Evolutionary conservation across 192 early-diverging fungal genomes (phyloP).

Genomic region (Coemansia sp.): DNA sequence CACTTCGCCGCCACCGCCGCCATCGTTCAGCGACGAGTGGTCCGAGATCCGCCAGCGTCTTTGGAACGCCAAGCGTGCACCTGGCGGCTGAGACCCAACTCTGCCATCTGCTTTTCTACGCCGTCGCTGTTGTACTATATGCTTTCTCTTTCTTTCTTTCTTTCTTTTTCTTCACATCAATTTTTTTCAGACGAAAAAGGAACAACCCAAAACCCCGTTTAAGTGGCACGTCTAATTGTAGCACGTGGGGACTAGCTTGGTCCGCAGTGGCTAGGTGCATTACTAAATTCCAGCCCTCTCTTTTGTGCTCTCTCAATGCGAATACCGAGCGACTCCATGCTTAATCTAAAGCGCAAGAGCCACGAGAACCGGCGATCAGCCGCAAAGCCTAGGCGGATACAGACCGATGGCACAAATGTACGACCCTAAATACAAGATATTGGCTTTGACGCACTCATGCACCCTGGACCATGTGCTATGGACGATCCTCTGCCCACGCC

Average conservation of each 20-base stretch:
- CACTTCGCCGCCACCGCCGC: background rate
- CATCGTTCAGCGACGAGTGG: conserved; percentile 32
- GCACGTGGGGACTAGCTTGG: background rate
- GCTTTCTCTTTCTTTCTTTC: background rate
- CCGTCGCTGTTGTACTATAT: conserved; percentile 13
- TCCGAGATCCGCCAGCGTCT: conserved; percentile 43
- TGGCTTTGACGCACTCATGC: background rate
- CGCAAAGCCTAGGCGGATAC: background rate
- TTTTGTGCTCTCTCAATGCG: background rate
- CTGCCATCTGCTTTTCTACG: background rate
- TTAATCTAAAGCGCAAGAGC: background rate
- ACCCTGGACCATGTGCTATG: background rate
- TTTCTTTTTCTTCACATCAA: too few relatives aligned
- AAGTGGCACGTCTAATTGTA: too few relatives aligned
- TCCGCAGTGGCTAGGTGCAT: background rate
- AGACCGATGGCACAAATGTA: background rate
- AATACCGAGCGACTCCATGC: background rate
- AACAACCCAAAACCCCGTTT: background rate
- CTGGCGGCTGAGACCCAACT: background rate
- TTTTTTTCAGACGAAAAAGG: too few relatives aligned
- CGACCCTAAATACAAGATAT: background rate
- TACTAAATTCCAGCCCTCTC: background rate
- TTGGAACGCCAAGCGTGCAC: conserved; percentile 45
- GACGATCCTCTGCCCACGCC: background rate
- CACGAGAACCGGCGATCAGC: background rate